Conservation (phyloP, 306 rosid genomes). For the Bauhinia variegata region DNA sequence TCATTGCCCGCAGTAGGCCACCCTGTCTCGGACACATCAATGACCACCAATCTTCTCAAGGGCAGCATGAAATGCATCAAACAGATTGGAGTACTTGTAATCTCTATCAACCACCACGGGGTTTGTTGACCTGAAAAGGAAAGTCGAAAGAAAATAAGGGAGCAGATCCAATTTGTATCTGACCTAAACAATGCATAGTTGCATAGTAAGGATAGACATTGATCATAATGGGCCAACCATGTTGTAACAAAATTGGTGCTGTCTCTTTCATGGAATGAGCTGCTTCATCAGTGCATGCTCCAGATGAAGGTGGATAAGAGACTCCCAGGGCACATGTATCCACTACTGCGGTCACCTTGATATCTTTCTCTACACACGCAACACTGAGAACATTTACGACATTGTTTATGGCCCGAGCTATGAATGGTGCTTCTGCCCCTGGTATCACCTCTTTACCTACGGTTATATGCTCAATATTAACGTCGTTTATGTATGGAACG, state of each 20-base stretch:
- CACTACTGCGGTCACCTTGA: not conserved
- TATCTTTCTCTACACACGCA: not conserved
- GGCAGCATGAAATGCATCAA: too few relatives aligned
- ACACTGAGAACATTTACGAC: not conserved
- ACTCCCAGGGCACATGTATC: not conserved
- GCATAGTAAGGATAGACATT: too few relatives aligned
- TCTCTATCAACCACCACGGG: too few relatives aligned
- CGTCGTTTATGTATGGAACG: not conserved
- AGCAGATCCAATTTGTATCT: too few relatives aligned
- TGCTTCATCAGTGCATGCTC: not conserved
- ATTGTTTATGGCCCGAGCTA: not conserved
- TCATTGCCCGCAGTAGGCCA: too few relatives aligned
- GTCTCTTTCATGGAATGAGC: not conserved
- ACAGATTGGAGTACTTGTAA: too few relatives aligned
- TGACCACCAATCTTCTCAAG: too few relatives aligned
- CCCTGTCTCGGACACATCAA: too few relatives aligned
- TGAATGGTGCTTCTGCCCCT: not conserved
- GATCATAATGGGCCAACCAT: too few relatives aligned
- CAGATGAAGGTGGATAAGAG: constrained; percentile 4
- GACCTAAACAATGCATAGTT: too few relatives aligned
- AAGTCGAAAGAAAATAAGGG: too few relatives aligned
- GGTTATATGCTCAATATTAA: not conserved
- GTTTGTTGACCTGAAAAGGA: too few relatives aligned
- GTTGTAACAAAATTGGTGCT: not conserved
- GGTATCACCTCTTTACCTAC: constrained; percentile 6